Base-by-base conservation (phyloP, 2,329 filamentous ascomycete genomes). In the Nemania diffusa region DNA sequence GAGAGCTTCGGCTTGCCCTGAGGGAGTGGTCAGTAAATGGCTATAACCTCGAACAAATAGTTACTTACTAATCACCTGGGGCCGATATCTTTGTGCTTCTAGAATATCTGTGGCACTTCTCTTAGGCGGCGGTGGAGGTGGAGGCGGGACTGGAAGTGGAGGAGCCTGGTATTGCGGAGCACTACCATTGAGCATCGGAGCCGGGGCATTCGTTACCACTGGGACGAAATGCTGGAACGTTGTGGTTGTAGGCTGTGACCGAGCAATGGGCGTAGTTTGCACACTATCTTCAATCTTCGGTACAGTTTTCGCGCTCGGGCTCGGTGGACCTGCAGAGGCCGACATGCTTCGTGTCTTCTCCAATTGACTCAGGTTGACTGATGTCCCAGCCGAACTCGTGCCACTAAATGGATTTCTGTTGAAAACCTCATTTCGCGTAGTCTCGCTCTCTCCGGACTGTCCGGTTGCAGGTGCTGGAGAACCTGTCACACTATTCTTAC, bases 401-500 rank as follows among this genome's bases (percentile, higher is more conserved):
- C 73, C 71, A 64, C 72, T 69, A 72, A 79, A 77, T 34, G 75
- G 73, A 70, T 74, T 74, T 67, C 68, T 73, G 62, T 62, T 67
- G 4, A 71, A 72, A 42, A 73, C 73, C 66, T 73, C 72, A 72
- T 64, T 79, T 26, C 78, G 80, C 42, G 76, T 71, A 22, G 60
- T 56, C 11, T 76, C 77, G 5, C 77, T 78, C 13, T 79, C 79
- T n/a, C 71, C 75, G 3, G 79, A 78, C 46, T 78, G 79, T 22
- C 75, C 74, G 7, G 78, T 78, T 52, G 73, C 74, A 2, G 78
- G 80, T n/a, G 82, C 82, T 6, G 86, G 86, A 27, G 87, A 88
- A 46, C 83, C 85, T 24, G 81, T 83, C 64, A 82, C 83, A 72
- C 81, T 87, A 58, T 83, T 84, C 73, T 86, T 87, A 44, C 84